Conservation (phyloP, 208 protist species). For the Leishmania aethiopica region DNA sequence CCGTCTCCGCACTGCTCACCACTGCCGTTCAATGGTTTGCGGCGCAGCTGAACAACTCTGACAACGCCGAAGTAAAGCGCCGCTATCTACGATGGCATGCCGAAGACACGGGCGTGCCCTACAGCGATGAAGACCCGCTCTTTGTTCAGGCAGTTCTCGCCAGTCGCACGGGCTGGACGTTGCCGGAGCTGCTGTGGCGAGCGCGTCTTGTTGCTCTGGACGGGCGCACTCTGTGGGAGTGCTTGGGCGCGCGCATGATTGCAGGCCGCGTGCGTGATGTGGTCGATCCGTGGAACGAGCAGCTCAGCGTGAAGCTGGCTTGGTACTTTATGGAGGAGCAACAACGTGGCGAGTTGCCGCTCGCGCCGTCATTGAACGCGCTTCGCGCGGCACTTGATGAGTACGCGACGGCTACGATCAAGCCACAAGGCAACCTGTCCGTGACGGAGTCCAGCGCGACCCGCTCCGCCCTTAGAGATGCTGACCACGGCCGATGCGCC, state of each 20-base stretch:
- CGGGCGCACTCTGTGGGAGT: constrained; percentile 78
- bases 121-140: constrained; percentile 19
- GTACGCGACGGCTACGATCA: constrained; percentile 45
- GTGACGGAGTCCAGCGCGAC: neutral
- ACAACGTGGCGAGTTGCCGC: neutral
- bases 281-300: constrained; percentile 82
- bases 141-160: neutral
- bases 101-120: constrained; percentile 10
- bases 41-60: constrained; percentile 47
- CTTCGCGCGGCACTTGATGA: constrained; percentile 36
- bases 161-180: constrained; percentile 13
- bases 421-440: constrained; percentile 32
- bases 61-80: constrained; percentile 56
- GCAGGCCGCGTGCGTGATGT: constrained; percentile 22
- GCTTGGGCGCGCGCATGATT: constrained; percentile 40
- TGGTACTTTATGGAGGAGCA: constrained; percentile 38
- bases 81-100: constrained; percentile 49
- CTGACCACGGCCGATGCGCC: neutral
- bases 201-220: constrained; percentile 71
- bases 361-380: neutral
- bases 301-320: constrained; percentile 78
- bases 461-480: neutral
- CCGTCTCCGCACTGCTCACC: neutral
- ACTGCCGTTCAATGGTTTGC: constrained; percentile 37
- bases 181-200: constrained; percentile 34